Base-by-base conservation (phyloP, 2,329 filamentous ascomycete species). In the Colletotrichum salicis region DNA sequence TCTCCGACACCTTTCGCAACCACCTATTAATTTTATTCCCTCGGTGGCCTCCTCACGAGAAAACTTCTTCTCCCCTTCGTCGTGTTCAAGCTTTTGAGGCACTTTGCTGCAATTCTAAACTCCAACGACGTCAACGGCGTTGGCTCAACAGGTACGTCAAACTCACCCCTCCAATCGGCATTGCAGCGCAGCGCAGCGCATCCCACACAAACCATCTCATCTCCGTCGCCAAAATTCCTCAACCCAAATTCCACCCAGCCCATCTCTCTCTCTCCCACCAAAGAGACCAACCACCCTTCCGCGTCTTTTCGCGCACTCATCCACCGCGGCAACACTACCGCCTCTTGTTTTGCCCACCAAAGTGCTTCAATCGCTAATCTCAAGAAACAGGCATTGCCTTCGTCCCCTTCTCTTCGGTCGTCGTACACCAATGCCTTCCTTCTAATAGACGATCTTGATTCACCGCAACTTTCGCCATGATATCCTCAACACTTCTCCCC, bases 401-500 rank as follows among this genome's bases (percentile, higher is more conserved):
- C 55, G 70, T 64, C 52, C 45, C 12, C 48, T 52, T 37, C 3
- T 13, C 31, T 31, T 41, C 66, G 55, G 51, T 31, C 60, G 55
- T 61, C 45, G 31, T 51, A 69, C 60, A 55, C 66, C 52, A 60
- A 72, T 72, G 70, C 37, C 70, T 72, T 70, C 70, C 35, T 70
- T 65, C 35, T 60, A 64, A 52, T 72, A 63, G 55, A 31, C 61
- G 45, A 58, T 33, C 48, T 70, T 56, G 65, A 70, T 29, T 64
- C 66, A 72, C 70, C 70, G 70, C 70, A 64, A 63, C 48, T 56
- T 60, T 72, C 35, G 70, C 82, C 76, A 90, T 88, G 86, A 86
- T 87, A 76, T 84, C 86, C 73, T 83, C 87, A 58, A 85, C 84
- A 74, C 83, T 91, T 72, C 84, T 92, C 22, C 90, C 90, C 71